A percentile compares a stretch with the other conserved stretches of the same genome.
phyloP scores from a whole-genome alignment of 129 eudicot genomes.

The Rutidosis leptorrhynchoides region DNA sequence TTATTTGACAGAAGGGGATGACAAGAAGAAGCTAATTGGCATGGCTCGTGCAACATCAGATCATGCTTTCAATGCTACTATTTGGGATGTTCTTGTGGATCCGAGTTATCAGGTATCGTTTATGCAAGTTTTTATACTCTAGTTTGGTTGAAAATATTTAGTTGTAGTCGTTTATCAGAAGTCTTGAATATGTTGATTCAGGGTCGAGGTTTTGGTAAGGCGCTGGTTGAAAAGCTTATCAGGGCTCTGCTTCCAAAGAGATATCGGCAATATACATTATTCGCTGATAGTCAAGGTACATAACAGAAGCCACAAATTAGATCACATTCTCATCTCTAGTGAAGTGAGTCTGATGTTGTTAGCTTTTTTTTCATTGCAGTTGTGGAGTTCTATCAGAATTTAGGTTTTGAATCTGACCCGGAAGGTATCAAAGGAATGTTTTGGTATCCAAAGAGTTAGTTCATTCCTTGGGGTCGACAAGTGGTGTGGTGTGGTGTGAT shows the following conservation, averaged over 20 bases:
- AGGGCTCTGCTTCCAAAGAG: slow-evolving; percentile 86
- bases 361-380: too few species aligned
- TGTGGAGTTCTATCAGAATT: slow-evolving; percentile 83
- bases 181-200: too few species aligned
- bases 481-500: too few species aligned
- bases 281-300: slow-evolving; percentile 76
- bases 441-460: slow-evolving; percentile 80
- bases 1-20: slow-evolving; percentile 73
- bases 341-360: too few species aligned
- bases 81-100: slow-evolving; percentile 99
- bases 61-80: slow-evolving; percentile 97
- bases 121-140: too few species aligned
- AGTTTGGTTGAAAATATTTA: too few species aligned
- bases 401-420: slow-evolving; percentile 93
- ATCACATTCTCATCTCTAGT: too few species aligned
- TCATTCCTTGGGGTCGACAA: too few species aligned
- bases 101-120: slow-evolving; percentile 98
- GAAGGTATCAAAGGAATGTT: slow-evolving; percentile 99
- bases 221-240: slow-evolving; percentile 77
- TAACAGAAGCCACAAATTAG: neutral
- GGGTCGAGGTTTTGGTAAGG: slow-evolving; percentile 99
- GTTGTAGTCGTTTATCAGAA: too few species aligned
- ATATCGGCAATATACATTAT: slow-evolving; percentile 88
- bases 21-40: slow-evolving; percentile 84
- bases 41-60: slow-evolving; percentile 99